phyloP scores from a whole-genome alignment of 2,329 filamentous ascomycete genomes.

The Talaromyces sp. region DNA sequence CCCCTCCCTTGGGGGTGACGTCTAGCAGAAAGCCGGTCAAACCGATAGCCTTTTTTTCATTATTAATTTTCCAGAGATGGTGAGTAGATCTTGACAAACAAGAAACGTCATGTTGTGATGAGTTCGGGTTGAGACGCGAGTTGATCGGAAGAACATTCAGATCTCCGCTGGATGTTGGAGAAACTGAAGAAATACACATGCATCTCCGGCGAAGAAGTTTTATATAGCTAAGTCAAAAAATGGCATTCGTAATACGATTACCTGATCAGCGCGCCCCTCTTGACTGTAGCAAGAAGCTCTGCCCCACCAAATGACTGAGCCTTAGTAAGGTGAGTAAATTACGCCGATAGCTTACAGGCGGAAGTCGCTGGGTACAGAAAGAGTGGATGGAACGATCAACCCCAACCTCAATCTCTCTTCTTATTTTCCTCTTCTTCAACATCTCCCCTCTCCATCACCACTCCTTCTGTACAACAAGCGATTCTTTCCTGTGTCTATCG shows the following conservation, averaged over 20 bases:
- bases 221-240: neutral
- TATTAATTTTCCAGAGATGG: no score
- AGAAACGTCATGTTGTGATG: neutral
- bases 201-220: neutral
- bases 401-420: slow-evolving; percentile 3
- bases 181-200: no score
- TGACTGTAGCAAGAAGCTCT: neutral
- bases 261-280: neutral
- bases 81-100: neutral
- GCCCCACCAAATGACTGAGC: slow-evolving; percentile 13
- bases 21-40: neutral
- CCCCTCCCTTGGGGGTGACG: neutral
- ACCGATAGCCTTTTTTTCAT: neutral
- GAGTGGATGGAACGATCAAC: neutral
- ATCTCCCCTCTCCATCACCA: neutral
- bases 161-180: neutral
- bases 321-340: slow-evolving; percentile 1
- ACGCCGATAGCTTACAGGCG: slow-evolving; percentile 7
- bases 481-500: neutral
- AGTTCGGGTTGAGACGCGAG: no score
- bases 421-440: neutral
- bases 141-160: neutral
- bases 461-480: neutral
- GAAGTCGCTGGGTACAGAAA: slow-evolving; percentile 15
- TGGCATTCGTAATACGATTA: slow-evolving; percentile 2